These are phyloP conservation scores for Bolboschoenoplectus hybrid DNA, from an alignment of 202 grass and related monocot genomes.

Conservation along the genomic window DNA sequence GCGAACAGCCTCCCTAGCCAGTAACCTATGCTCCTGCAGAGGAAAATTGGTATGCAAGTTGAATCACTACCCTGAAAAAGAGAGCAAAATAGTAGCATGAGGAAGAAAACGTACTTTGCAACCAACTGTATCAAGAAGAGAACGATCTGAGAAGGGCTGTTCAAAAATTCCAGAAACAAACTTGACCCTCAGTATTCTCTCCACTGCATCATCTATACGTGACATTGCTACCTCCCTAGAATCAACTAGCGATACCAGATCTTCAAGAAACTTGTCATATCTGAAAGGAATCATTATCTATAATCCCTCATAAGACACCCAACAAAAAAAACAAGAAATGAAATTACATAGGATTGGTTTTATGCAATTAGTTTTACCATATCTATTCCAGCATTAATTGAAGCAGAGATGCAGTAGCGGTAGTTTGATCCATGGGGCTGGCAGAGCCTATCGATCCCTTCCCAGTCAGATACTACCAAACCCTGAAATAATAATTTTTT, in stretches of 20 bases:
- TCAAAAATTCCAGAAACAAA: constrained; percentile 90
- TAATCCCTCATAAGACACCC: constrained; percentile 37
- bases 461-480: constrained; percentile 89
- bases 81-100: not conserved
- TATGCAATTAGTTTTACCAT: constrained; percentile 66
- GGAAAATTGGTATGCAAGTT: not conserved
- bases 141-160: constrained; percentile 76
- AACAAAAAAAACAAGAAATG: constrained; percentile 19
- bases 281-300: constrained; percentile 91
- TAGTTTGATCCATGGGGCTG: constrained; percentile 73
- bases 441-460: constrained; percentile 88
- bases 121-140: constrained; percentile 59
- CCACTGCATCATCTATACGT: constrained; percentile 84
- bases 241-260: constrained; percentile 88
- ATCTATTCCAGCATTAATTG: constrained; percentile 90
- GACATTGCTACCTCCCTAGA: constrained; percentile 64
- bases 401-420: constrained; percentile 71
- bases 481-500: constrained; percentile 59
- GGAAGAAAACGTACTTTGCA: constrained; percentile 58
- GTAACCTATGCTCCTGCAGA: constrained; percentile 71
- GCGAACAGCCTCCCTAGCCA: constrained; percentile 76
- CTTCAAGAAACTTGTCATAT: constrained; percentile 85
- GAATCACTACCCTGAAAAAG: not conserved
- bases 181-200: constrained; percentile 88
- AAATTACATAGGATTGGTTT: constrained; percentile 19